These are phyloP conservation scores for Metschnikowia picachoensis DNA, from an alignment of 805 yeast species.

Conservation along the genomic window DNA sequence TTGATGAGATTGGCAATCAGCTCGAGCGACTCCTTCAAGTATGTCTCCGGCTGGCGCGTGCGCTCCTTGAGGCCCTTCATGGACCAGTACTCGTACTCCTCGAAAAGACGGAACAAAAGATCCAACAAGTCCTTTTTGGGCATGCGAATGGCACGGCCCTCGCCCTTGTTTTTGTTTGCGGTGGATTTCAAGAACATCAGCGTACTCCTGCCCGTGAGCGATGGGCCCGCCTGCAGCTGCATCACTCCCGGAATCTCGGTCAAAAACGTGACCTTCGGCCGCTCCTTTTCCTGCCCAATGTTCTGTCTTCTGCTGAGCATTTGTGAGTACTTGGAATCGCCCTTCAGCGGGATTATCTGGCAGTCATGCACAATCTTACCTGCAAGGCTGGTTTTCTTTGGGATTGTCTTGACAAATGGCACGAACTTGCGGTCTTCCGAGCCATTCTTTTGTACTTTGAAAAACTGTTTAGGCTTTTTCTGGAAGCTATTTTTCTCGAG, in stretches of 20 bases:
- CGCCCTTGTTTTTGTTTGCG: constrained; percentile 46
- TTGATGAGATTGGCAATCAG: constrained; percentile 84
- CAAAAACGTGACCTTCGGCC: constrained; percentile 66
- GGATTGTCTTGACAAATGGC: constrained; percentile 86
- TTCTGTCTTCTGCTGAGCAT: constrained; percentile 51
- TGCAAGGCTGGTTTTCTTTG: constrained; percentile 77
- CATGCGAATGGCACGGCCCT: constrained; percentile 90
- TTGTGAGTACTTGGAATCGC: constrained; percentile 66
- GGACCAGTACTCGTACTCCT: constrained; percentile 95
- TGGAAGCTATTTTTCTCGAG: constrained; percentile 19
- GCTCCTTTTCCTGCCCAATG: constrained; percentile 37
- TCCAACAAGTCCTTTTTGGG: constrained; percentile 90
- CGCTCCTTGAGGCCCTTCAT: constrained; percentile 90
- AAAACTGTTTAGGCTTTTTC: constrained; percentile 19
- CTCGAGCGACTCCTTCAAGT: constrained; percentile 85
- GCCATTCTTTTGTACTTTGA: constrained; percentile 30
- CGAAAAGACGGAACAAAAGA: constrained; percentile 81
- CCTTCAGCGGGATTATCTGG: constrained; percentile 73
- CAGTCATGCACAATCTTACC: constrained; percentile 95
- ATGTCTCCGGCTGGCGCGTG: constrained; percentile 93
- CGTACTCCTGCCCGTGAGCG: constrained; percentile 62
- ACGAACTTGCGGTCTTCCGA: constrained; percentile 41
- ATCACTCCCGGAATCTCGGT: constrained; percentile 84
- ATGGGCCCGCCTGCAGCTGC: constrained; percentile 82
- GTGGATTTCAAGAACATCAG: constrained; percentile 58